Percentiles rank a stretch among this genome's conserved stretches.
Evolutionary conservation across 768 basidiomycete genomes (phyloP).

Genomic region (Neoboletus magnificus): DNA sequence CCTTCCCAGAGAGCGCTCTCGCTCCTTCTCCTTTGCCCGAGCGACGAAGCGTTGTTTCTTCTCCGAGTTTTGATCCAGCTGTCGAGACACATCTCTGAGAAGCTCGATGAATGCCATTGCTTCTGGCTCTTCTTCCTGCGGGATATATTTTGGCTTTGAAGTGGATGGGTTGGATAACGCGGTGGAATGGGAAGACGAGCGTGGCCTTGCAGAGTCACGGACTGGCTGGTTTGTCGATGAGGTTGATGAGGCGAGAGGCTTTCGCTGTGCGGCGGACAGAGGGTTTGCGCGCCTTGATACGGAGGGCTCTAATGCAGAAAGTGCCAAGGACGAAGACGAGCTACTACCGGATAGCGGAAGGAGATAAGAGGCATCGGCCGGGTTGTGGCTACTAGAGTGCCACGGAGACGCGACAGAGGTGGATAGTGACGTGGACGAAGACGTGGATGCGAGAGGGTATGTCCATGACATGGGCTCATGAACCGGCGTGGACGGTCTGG

Average conservation of each 20-base stretch:
- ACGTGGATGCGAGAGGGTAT: conserved; percentile 9
- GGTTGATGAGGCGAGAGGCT: conserved; percentile 20
- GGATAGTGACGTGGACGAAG: conserved; percentile 1
- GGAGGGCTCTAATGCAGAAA: conserved; percentile 1
- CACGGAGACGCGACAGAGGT: conserved; percentile 6
- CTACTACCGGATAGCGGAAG: conserved; percentile 4
- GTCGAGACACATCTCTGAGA: conserved; percentile 20
- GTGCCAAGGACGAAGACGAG: conserved; percentile 1
- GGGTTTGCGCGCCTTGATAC: conserved; percentile 8
- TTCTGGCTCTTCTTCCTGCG: conserved; percentile 22
- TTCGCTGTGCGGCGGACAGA: conserved; percentile 5
- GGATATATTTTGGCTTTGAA: conserved; percentile 1
- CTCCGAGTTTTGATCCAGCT: conserved; percentile 25
- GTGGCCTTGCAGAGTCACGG: conserved; percentile 7
- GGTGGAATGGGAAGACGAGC: conserved; percentile 20
- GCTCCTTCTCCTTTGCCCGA: conserved; percentile 10
- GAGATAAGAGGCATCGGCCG: conserved; percentile 3
- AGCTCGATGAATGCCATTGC: conserved; percentile 22
- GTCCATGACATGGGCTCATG: conserved; percentile 15
- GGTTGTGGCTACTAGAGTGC: conserved; percentile 2
- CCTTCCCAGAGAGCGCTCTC: neutral
- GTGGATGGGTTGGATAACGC: neutral
- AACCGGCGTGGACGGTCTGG: conserved; percentile 14
- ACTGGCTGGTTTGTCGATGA: conserved; percentile 14
- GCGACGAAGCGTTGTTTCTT: conserved; percentile 23